phyloP scores from a whole-genome alignment of 2,329 filamentous ascomycete species.

The Madurella fahalii region DNA sequence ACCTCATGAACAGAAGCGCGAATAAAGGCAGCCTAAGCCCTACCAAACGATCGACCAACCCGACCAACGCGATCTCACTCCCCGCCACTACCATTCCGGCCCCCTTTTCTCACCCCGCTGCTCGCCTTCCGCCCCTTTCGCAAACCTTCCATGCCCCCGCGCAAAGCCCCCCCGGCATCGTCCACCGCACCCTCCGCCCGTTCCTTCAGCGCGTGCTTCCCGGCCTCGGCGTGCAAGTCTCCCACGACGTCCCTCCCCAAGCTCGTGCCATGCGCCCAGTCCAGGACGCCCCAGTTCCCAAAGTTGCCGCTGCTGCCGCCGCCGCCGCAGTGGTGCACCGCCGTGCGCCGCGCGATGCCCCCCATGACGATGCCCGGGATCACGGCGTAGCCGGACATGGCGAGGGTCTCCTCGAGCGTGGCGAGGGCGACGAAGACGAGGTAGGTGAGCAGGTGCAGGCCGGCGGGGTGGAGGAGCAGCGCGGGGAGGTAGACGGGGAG shows the following conservation, averaged over 20 bases:
- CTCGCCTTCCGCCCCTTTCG: constrained; percentile 26
- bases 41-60: no score
- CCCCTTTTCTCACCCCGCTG: constrained; percentile 26
- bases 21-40: no score
- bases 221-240: constrained; percentile 51
- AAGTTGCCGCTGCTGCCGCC: constrained; percentile 48
- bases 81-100: no score
- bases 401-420: constrained; percentile 62
- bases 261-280: constrained; percentile 57
- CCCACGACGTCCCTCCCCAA: constrained; percentile 46
- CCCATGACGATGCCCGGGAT: constrained; percentile 52
- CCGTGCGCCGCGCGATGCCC: constrained; percentile 37
- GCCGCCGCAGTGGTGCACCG: constrained; percentile 38
- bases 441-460: constrained; percentile 70
- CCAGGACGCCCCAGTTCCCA: constrained; percentile 58
- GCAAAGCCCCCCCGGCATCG: constrained; percentile 33
- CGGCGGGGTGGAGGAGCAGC: constrained; percentile 41
- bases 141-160: constrained; percentile 32
- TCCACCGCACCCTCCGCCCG: constrained; percentile 32
- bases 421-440: constrained; percentile 59
- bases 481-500: constrained; percentile 62
- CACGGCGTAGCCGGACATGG: constrained; percentile 64
- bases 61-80: no score
- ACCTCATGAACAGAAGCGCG: no score
- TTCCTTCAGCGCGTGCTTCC: constrained; percentile 50